phyloP scores from a whole-genome alignment of 768 basidiomycete genomes.

The Termitomyces sp. region DNA sequence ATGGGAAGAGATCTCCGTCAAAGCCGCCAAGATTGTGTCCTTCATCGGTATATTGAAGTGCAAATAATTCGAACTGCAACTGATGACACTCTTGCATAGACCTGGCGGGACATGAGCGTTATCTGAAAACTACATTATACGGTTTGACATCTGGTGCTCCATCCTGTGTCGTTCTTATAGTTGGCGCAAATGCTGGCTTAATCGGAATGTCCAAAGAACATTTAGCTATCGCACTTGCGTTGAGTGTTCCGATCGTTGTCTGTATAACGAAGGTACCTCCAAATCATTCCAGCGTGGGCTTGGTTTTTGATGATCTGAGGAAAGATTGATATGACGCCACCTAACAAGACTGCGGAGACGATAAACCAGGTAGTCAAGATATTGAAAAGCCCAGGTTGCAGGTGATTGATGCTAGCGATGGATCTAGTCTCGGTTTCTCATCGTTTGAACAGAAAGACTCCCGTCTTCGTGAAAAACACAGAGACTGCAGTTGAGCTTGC shows the following conservation, averaged over 20 bases:
- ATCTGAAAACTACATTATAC: conserved; percentile 89
- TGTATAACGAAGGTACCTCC: conserved; percentile 83
- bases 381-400: conserved; percentile 86
- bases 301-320: background rate
- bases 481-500: conserved; percentile 82
- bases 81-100: conserved; percentile 40
- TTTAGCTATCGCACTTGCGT: conserved; percentile 87
- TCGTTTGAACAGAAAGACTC: conserved; percentile 54
- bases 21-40: conserved; percentile 88
- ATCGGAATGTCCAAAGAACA: conserved; percentile 97
- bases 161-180: conserved; percentile 87
- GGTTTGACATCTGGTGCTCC: conserved; percentile 93
- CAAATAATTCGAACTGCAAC: background rate
- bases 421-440: background rate
- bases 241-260: conserved; percentile 90
- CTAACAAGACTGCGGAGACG: conserved; percentile 87
- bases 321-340: conserved; percentile 96
- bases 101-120: conserved; percentile 93
- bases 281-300: background rate
- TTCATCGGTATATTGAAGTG: conserved; percentile 63
- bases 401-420: conserved; percentile 37
- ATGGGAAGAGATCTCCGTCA: conserved; percentile 92
- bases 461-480: conserved; percentile 77
- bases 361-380: conserved; percentile 91
- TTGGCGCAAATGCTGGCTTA: conserved; percentile 90